Evolutionary conservation across 2,329 filamentous ascomycete species (phyloP), one percentile per base, ranked within the genome.

Genomic region (Biscogniauxia mediterranea): DNA sequence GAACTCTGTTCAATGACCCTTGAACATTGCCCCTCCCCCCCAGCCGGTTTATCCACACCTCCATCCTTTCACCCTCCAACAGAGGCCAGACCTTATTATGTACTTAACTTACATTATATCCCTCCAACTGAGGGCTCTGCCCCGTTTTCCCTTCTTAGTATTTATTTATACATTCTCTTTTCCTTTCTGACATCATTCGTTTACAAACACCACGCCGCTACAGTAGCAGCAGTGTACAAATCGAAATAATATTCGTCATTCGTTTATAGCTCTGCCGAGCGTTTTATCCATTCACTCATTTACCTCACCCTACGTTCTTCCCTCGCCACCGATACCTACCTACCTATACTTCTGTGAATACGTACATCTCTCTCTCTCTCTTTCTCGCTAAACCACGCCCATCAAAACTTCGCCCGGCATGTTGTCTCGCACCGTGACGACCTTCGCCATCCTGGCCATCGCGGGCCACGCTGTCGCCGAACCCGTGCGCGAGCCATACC

Each of bases 401-500:
- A 9, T 32, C 11, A 8, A 32, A 32, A 32, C 28, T 32, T 32
- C 28, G 11, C 52, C 23, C n/a, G 63, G 56, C n/a, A 74, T 74
- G 71, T 56, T 69, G 26, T 68, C 67, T 59, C 42, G 54, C 26
- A 19, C 60, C 17, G 58, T 67, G 53, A 70, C 68, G 13, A 57
- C 65, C 23, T 53, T 72, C 20, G 67, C 67, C 59, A 46, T 65
- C 52, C 17, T 64, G 61, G 71, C 65, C 49, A 63, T 73, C 53
- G 69, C 66, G 20, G 65, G 66, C 60, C 69, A 66, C 55, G 63
- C 60, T 50, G 64, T 56, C 58, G 66, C 70, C 49, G 71, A 70
- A 57, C 65, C 69, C 52, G 6, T 63, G 25, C 69, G 61, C 42
- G 65, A 69, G 55, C 69, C 68, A 4, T 71, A 72, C 61, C 67